Evolutionary conservation across 1,284 basidiomycete genomes (phyloP), one percentile per base, ranked within the genome.

Genomic region (Irpex rosettiformis): DNA sequence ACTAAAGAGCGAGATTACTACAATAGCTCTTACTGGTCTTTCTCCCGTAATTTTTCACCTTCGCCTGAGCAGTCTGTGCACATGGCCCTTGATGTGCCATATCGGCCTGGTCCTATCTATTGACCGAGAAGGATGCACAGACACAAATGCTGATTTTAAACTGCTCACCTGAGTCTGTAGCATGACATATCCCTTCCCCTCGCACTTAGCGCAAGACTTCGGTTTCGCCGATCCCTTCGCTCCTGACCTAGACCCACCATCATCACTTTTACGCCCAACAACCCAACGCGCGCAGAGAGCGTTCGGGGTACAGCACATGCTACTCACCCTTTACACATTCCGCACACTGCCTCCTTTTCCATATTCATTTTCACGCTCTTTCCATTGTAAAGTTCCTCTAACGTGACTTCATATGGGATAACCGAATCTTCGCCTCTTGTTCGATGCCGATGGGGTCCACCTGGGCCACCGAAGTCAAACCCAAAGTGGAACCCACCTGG

Each of bases 371-470:
- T 91, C 52, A 96, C 89, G 13, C 83, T 84, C 73, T 95, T 96
- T 30, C 96, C 96, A 61, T 89, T 91, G 75, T 94, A 98, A 27
- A 96, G 78, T 70, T 98, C 96, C 71, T 97, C 94, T 33, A 99
- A 80, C 3, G 91, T 89, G 58, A 98, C 93, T 18, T 91, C 81
- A 70, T 96, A 92, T 2, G 87, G 83, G 62, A 97, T 87, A 33
- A 88, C 77, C 5, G 89, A 86, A 72, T 94, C 88, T 63, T 87
- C 78, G 13, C 86, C 86, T 67, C 83, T 84, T 52, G 73, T 79
- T 51, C 27, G 24, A 27, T 24, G 18, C 71, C 76, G 75, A 61
- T 76, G 73, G 33, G 64, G 74, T 8, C 69, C 77, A 55, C 67
- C 73, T 59, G 66, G 72, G 57, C 82, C 82, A 65, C 82, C 82